Conservation (phyloP, 371 early-diverging fungal species). For the Choanephora cucurbitarum region DNA sequence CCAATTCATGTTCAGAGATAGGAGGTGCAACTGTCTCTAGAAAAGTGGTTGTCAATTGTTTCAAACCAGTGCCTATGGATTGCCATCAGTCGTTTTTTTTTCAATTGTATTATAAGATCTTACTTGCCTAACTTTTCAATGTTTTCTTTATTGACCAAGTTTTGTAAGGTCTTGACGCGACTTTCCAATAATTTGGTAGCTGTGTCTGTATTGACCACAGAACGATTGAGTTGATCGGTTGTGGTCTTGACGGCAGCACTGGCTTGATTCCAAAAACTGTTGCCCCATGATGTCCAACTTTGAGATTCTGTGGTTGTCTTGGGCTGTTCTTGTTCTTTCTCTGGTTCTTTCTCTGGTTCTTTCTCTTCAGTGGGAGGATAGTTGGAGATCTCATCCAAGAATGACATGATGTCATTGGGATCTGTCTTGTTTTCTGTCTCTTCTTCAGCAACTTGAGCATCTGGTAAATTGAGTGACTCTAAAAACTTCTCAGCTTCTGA, state of each 20-base stretch:
- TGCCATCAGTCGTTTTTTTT: background rate
- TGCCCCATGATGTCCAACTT: slow-evolving; percentile 56
- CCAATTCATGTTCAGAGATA: slow-evolving; percentile 69
- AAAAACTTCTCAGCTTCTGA: slow-evolving; percentile 56
- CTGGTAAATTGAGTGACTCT: slow-evolving; percentile 46
- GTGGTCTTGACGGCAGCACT: slow-evolving; percentile 55
- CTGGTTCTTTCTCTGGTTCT: too few relatives aligned
- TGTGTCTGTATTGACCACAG: slow-evolving; percentile 26
- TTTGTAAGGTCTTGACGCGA: slow-evolving; percentile 53
- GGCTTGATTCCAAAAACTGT: slow-evolving; percentile 50
- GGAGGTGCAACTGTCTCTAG: slow-evolving; percentile 69
- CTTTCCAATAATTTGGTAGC: slow-evolving; percentile 59
- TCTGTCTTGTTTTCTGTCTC: slow-evolving; percentile 25
- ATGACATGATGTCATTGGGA: slow-evolving; percentile 54
- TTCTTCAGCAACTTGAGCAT: slow-evolving; percentile 15
- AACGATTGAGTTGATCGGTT: slow-evolving; percentile 48
- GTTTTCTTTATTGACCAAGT: slow-evolving; percentile 62
- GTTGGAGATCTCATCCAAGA: slow-evolving; percentile 53
- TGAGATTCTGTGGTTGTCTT: background rate
- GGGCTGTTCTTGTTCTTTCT: background rate
- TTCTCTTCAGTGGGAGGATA: slow-evolving; percentile 30
- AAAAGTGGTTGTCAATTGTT: slow-evolving; percentile 40
- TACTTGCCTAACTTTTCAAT: slow-evolving; percentile 54
- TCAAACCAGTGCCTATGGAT: slow-evolving; percentile 36
- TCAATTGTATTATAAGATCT: background rate